Evolutionary conservation across 2,329 filamentous ascomycete genomes (phyloP).

Genomic region (Ploettnerulaceae sp.): DNA sequence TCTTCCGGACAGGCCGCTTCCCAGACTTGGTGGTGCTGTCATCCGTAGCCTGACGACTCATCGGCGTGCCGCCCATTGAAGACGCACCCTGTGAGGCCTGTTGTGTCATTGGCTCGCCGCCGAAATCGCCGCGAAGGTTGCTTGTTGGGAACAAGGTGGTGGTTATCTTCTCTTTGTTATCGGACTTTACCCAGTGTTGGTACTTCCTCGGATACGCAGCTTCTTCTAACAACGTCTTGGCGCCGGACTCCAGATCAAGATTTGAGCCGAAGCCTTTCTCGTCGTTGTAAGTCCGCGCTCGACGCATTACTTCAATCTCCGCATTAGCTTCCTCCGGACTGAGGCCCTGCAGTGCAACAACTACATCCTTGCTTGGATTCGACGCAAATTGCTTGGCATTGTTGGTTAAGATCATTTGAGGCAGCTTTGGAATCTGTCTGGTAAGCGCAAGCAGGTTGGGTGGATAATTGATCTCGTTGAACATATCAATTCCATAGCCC

Average conservation of each 20-base stretch:
- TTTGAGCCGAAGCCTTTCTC: slow-evolving; percentile 29
- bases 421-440: slow-evolving; percentile 31
- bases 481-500: slow-evolving; percentile 54
- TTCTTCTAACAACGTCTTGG: slow-evolving; percentile 23
- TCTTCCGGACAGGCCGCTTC: slow-evolving; percentile 1
- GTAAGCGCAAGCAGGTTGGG: slow-evolving; percentile 44
- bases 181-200: slow-evolving; percentile 17
- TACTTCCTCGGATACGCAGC: slow-evolving; percentile 20
- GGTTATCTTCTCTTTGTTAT: slow-evolving; percentile 14
- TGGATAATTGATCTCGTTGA: slow-evolving; percentile 55
- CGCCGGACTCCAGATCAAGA: slow-evolving; percentile 31
- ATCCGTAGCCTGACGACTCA: slow-evolving; percentile 13
- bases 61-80: slow-evolving; percentile 13
- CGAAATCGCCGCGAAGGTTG: slow-evolving; percentile 17
- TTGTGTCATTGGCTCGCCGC: slow-evolving; percentile 19
- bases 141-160: background rate
- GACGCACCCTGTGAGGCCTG: slow-evolving; percentile 14
- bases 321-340: slow-evolving; percentile 26
- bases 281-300: slow-evolving; percentile 30
- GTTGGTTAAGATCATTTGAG: slow-evolving; percentile 21
- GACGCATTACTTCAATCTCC: slow-evolving; percentile 31
- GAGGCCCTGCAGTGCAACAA: slow-evolving; percentile 17
- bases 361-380: slow-evolving; percentile 14
- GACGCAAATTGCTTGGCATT: slow-evolving; percentile 4
- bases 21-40: slow-evolving; percentile 10